phyloP scores from a whole-genome alignment of 2,329 filamentous ascomycete species.

The Fusarium dimerum region DNA sequence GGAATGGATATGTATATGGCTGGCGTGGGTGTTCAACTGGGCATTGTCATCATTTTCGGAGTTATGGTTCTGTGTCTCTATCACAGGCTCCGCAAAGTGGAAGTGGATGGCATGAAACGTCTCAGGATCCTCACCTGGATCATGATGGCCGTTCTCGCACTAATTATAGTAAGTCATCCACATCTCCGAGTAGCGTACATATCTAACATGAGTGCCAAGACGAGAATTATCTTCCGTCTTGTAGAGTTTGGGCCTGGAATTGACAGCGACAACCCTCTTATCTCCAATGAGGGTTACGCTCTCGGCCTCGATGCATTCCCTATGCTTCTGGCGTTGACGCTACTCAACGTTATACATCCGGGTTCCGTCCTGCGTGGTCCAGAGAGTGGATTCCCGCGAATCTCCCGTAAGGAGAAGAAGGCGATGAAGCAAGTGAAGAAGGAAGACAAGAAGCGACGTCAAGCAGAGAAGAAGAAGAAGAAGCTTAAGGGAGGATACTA shows the following conservation, averaged over 20 bases:
- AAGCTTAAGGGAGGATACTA: slow-evolving; percentile 16
- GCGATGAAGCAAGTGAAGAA: slow-evolving; percentile 40
- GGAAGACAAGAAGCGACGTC: slow-evolving; percentile 24
- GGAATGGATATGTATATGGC: slow-evolving; percentile 43
- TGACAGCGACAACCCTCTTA: slow-evolving; percentile 43
- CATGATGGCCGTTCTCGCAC: slow-evolving; percentile 35
- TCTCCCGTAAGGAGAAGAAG: slow-evolving; percentile 47
- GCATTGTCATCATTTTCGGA: slow-evolving; percentile 40
- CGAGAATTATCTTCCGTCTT: slow-evolving; percentile 62
- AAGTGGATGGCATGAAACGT: slow-evolving; percentile 26
- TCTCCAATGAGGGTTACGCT: slow-evolving; percentile 53
- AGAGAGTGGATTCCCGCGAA: slow-evolving; percentile 45
- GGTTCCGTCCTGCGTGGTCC: slow-evolving; percentile 47
- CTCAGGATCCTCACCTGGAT: slow-evolving; percentile 37
- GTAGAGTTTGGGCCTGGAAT: slow-evolving; percentile 54
- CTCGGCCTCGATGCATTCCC: slow-evolving; percentile 55
- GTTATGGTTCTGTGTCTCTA: slow-evolving; percentile 40
- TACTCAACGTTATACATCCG: slow-evolving; percentile 49
- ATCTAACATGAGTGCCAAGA: slow-evolving; percentile 30
- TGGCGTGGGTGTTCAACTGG: slow-evolving; percentile 40
- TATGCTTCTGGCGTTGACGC: slow-evolving; percentile 50
- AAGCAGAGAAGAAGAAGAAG: slow-evolving; percentile 28
- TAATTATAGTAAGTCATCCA: slow-evolving; percentile 37
- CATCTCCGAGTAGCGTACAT: neutral
- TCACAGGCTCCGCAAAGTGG: slow-evolving; percentile 23